Evolutionary conservation across 2,329 filamentous ascomycete genomes (phyloP).

Genomic region (Gnomoniopsis smithogilvyi): DNA sequence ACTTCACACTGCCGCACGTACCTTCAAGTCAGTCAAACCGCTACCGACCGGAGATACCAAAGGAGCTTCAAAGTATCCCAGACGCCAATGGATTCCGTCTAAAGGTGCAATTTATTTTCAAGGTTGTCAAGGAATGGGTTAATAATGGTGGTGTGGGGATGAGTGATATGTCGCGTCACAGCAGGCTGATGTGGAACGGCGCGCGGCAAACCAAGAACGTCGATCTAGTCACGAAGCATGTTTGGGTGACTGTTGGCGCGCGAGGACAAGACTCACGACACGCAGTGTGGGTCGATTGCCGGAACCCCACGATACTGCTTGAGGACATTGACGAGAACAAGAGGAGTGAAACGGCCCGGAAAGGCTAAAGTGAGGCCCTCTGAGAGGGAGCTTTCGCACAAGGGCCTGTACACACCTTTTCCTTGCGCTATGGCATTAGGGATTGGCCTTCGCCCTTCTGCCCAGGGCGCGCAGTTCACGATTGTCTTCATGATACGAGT

Average conservation of each 20-base stretch:
- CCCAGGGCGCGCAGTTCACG: background rate
- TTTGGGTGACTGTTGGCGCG: slow-evolving; percentile 67
- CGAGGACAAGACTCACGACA: slow-evolving; percentile 55
- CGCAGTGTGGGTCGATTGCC: slow-evolving; percentile 53
- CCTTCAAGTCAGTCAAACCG: slow-evolving; percentile 41
- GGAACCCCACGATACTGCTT: slow-evolving; percentile 49
- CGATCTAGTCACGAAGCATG: slow-evolving; percentile 56
- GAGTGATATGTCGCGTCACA: slow-evolving; percentile 54
- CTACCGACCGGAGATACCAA: slow-evolving; percentile 57
- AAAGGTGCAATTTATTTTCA: slow-evolving; percentile 71
- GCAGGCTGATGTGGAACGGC: slow-evolving; percentile 57
- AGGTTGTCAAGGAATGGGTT: slow-evolving; percentile 69
- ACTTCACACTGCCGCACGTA: slow-evolving; percentile 42
- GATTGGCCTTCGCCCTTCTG: background rate
- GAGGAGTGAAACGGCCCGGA: slow-evolving; percentile 39
- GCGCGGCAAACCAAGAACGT: slow-evolving; percentile 52
- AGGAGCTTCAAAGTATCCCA: slow-evolving; percentile 61
- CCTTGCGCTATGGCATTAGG: background rate
- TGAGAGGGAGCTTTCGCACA: background rate
- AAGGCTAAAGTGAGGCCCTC: slow-evolving; percentile 16
- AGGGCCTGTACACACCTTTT: background rate
- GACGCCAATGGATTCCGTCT: slow-evolving; percentile 69
- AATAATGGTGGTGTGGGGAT: slow-evolving; percentile 67
- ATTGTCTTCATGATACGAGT: slow-evolving; percentile 6
- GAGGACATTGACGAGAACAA: slow-evolving; percentile 49